Evolutionary conservation across 306 rosid species (phyloP).

Genomic region (Spatholobus suberectus): DNA sequence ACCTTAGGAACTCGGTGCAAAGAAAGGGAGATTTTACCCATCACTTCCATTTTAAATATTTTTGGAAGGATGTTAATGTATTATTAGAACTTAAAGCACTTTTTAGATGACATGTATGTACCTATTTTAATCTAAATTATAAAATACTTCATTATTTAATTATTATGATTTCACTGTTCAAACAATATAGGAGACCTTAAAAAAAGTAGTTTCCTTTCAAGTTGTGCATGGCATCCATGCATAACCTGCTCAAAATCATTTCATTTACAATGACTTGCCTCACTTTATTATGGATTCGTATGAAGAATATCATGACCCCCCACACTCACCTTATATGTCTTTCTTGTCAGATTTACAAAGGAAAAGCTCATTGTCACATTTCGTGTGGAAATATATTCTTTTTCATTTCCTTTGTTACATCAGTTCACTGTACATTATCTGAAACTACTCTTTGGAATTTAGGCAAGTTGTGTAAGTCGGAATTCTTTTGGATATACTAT

Average conservation of each 20-base stretch:
- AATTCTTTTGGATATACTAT: conserved; percentile 35
- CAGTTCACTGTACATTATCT: conserved; percentile 56
- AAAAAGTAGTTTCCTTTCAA: conserved; percentile 70
- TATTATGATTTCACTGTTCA: background rate
- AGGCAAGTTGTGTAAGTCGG: conserved; percentile 55
- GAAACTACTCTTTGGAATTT: conserved; percentile 51
- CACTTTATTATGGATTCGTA: conserved; percentile 88
- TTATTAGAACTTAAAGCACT: no score
- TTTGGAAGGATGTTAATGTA: no score
- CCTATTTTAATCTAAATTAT: background rate
- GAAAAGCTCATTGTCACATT: conserved; percentile 37
- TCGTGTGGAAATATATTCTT: conserved; percentile 46
- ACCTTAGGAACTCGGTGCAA: no score
- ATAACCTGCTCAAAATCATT: conserved; percentile 71
- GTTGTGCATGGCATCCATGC: conserved; percentile 92
- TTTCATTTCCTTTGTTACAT: conserved; percentile 44
- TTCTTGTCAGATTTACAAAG: conserved; percentile 35
- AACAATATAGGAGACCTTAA: conserved; percentile 37
- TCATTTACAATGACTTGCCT: conserved; percentile 87
- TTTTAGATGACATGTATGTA: background rate
- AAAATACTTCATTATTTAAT: conserved; percentile 10
- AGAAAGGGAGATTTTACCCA: no score
- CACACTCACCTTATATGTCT: conserved; percentile 46
- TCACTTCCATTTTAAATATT: no score
- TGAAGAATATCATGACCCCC: conserved; percentile 79